A percentile compares a stretch with the other conserved stretches of the same genome.
These are phyloP conservation scores for Avena eriantha DNA, from an alignment of 176 grass and related monocot genomes.

Conservation along the genomic window DNA sequence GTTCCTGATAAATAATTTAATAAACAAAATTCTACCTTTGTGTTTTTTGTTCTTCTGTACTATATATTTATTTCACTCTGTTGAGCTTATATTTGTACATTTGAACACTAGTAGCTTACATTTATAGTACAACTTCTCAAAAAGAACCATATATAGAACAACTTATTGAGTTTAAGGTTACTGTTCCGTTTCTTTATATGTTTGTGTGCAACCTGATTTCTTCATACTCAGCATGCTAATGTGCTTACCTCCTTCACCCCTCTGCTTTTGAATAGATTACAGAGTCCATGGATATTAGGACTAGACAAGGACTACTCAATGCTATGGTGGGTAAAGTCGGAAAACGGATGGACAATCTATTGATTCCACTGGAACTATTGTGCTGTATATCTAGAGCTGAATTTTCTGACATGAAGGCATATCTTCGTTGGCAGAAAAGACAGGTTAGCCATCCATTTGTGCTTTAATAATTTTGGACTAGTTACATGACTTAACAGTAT, in stretches of 20 bases:
- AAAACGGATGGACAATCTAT: conserved; percentile 97
- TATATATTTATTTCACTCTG: conserved; percentile 19
- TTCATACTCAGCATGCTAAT: conserved; percentile 34
- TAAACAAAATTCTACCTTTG: not conserved
- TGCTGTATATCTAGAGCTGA: conserved; percentile 92
- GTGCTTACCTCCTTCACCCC: not conserved
- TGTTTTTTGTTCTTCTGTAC: conserved; percentile 25
- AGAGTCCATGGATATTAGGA: conserved; percentile 97
- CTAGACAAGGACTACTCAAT: conserved; percentile 93
- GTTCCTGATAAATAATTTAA: conserved; percentile 35
- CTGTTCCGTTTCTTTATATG: conserved; percentile 38
- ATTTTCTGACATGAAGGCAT: conserved; percentile 99
- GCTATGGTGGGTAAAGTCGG: conserved; percentile 95
- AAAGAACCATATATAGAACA: conserved; percentile 16
- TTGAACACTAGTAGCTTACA: conserved; percentile 10
- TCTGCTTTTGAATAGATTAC: conserved; percentile 70
- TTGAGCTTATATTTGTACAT: conserved; percentile 18
- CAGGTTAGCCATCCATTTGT: conserved; percentile 63
- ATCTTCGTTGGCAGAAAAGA: conserved; percentile 99
- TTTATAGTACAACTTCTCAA: not conserved
- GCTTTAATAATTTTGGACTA: conserved; percentile 11
- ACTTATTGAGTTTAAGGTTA: conserved; percentile 24
- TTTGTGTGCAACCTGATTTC: not conserved
- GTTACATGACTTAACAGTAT: conserved; percentile 31
- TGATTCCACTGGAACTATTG: conserved; percentile 95